Evolutionary conservation across 2,329 filamentous ascomycete genomes (phyloP).

Genomic region (Polytolypa hystricis): DNA sequence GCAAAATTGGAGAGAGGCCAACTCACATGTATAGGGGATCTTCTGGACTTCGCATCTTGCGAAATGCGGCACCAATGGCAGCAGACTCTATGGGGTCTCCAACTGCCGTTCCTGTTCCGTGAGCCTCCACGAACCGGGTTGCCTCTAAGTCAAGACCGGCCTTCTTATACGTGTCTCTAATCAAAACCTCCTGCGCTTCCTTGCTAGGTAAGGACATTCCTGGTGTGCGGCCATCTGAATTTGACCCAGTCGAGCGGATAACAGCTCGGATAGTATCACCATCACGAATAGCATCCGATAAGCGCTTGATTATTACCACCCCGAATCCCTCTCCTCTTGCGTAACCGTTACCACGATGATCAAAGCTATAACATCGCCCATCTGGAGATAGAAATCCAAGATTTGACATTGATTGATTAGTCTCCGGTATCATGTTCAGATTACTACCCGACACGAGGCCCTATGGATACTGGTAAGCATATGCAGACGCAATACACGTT

Average conservation of each 20-base stretch:
- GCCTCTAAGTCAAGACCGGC: constrained; percentile 11
- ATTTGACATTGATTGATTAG: constrained; percentile 12
- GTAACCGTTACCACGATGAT: constrained; percentile 32
- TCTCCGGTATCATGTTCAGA: constrained; percentile 13
- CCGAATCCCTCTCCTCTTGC: constrained; percentile 33
- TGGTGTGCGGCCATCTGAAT: constrained; percentile 33
- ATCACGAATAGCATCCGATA: constrained; percentile 29
- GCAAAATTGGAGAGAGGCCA: no score
- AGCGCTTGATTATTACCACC: constrained; percentile 28
- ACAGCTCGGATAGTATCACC: constrained; percentile 33
- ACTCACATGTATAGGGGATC: constrained; percentile 1
- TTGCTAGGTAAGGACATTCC: constrained; percentile 31
- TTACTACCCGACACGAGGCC: constrained; percentile 14
- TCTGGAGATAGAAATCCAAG: constrained; percentile 14
- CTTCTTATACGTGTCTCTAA: constrained; percentile 14
- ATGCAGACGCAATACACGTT: neutral
- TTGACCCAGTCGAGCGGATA: constrained; percentile 27
- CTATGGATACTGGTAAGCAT: neutral
- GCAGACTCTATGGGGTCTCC: constrained; percentile 17
- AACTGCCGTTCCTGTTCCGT: constrained; percentile 29
- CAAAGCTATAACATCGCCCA: constrained; percentile 19
- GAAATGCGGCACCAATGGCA: constrained; percentile 10
- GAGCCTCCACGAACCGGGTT: constrained; percentile 17
- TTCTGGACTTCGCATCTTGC: neutral
- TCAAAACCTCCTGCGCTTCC: constrained; percentile 18